Percentiles rank a stretch among this genome's conserved stretches.
These are phyloP conservation scores for Crithidia sp. DNA, from an alignment of 208 protist species.

Conservation along the genomic window DNA sequence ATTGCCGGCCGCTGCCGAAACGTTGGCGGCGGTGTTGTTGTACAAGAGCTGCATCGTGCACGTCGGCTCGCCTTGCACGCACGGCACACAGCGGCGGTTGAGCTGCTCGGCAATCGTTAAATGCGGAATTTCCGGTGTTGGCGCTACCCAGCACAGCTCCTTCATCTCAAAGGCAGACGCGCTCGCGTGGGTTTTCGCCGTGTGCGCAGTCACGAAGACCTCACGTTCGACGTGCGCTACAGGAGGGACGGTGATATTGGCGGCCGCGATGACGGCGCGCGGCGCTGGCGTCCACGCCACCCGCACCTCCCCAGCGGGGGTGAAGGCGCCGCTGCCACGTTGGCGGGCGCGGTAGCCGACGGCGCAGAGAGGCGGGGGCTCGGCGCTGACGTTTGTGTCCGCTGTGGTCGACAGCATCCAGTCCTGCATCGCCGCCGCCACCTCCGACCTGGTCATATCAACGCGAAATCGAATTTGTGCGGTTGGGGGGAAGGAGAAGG, in stretches of 20 bases:
- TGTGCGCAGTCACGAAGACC: background rate
- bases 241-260: background rate
- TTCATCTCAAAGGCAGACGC: background rate
- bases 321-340: background rate
- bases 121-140: background rate
- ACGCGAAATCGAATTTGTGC: constrained; percentile 7
- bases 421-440: background rate
- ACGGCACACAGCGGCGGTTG: background rate
- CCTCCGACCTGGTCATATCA: background rate
- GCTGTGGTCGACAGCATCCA: background rate
- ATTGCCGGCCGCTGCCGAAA: background rate
- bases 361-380: background rate
- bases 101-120: background rate
- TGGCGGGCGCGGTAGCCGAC: constrained; percentile 5
- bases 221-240: background rate
- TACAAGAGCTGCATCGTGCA: background rate
- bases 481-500: background rate
- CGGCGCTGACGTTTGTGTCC: background rate
- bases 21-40: background rate
- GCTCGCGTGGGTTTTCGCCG: background rate
- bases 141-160: background rate
- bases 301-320: background rate
- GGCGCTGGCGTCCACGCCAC: constrained; percentile 1
- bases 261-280: background rate
- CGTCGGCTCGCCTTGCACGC: background rate